Conservation (phyloP, 352 stramenopile species). For the Phytophthora pinifolia region DNA sequence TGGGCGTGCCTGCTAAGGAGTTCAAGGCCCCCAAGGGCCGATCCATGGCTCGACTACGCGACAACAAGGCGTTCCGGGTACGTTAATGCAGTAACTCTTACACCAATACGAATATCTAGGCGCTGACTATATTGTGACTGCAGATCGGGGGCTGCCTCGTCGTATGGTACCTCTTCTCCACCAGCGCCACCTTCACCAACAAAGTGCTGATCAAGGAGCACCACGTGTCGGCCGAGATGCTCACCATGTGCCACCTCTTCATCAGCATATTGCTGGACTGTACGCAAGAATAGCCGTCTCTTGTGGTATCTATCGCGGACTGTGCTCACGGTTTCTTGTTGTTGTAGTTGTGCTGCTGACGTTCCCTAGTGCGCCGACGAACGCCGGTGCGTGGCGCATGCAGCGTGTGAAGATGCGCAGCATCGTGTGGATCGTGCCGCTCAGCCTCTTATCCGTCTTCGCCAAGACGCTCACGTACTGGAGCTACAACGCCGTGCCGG, state of each 20-base stretch:
- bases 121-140: background rate
- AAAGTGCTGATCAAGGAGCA: conserved; percentile 88
- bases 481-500: conserved; percentile 85
- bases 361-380: conserved; percentile 49
- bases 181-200: conserved; percentile 80
- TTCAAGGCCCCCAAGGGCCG: conserved; percentile 28
- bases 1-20: conserved; percentile 20
- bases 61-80: conserved; percentile 37
- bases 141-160: conserved; percentile 40
- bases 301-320: too few species aligned
- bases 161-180: conserved; percentile 86
- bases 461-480: conserved; percentile 86
- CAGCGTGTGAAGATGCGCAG: conserved; percentile 62
- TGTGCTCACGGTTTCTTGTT: too few species aligned
- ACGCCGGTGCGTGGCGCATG: conserved; percentile 55
- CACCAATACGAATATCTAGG: background rate
- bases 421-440: conserved; percentile 73
- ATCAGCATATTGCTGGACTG: conserved; percentile 78
- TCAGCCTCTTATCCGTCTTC: conserved; percentile 82
- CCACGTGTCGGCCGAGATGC: conserved; percentile 81
- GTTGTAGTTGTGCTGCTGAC: conserved; percentile 69
- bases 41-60: conserved; percentile 16
- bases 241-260: conserved; percentile 85
- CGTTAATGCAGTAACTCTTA: background rate
- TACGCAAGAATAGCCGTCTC: conserved; percentile 25